Evolutionary conservation across 2,329 filamentous ascomycete species (phyloP).

Genomic region (Fusarium keratoplasticum): DNA sequence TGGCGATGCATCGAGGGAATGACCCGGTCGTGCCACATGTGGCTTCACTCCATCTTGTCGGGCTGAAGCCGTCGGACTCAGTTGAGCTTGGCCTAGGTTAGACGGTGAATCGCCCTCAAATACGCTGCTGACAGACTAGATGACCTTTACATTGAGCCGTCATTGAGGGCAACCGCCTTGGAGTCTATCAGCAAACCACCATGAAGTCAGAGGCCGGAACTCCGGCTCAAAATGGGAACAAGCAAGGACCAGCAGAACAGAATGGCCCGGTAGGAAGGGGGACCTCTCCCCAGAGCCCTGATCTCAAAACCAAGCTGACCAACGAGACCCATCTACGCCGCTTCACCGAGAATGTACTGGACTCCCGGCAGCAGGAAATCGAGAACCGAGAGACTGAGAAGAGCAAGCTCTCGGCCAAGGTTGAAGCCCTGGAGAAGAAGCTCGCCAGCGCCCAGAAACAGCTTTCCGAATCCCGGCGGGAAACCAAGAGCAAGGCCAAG

Average conservation of each 20-base stretch:
- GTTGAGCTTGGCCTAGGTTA: slow-evolving; percentile 8
- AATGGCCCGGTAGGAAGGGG: slow-evolving; percentile 14
- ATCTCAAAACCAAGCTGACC: slow-evolving; percentile 43
- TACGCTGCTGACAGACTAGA: slow-evolving; percentile 15
- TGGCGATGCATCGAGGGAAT: slow-evolving; percentile 15
- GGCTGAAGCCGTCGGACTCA: neutral
- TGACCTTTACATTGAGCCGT: slow-evolving; percentile 6
- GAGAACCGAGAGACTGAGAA: slow-evolving; percentile 48
- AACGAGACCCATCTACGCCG: slow-evolving; percentile 49
- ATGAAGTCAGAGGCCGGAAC: slow-evolving; percentile 35
- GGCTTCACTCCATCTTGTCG: slow-evolving; percentile 17
- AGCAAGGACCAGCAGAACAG: slow-evolving; percentile 11
- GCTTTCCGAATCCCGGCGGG: slow-evolving; percentile 46
- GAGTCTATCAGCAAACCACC: slow-evolving; percentile 4
- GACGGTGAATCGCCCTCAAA: slow-evolving; percentile 15
- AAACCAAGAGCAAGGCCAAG: slow-evolving; percentile 42
- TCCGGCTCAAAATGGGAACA: slow-evolving; percentile 3
- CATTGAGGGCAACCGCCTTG: slow-evolving; percentile 13
- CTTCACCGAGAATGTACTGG: slow-evolving; percentile 52
- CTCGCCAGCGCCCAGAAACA: slow-evolving; percentile 46
- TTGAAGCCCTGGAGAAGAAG: slow-evolving; percentile 48
- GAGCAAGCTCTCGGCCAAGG: slow-evolving; percentile 40
- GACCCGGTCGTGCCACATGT: slow-evolving; percentile 29
- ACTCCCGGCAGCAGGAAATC: slow-evolving; percentile 51
- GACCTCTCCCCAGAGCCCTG: slow-evolving; percentile 23